Base-by-base conservation (phyloP, 768 basidiomycete species). In the Mycena amicta region DNA sequence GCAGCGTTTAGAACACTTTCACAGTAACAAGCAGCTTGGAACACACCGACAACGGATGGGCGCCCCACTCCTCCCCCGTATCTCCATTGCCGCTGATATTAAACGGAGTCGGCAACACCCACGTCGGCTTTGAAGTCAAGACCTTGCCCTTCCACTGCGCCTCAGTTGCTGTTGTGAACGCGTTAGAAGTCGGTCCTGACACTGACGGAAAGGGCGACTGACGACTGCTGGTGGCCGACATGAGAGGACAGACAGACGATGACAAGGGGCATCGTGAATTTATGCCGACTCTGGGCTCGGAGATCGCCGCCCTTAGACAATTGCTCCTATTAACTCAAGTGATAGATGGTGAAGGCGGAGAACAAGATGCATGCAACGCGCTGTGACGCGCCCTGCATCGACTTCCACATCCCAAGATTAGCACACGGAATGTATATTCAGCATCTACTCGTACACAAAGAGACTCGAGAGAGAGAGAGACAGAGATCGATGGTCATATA, bases 381-480 rank as follows among this genome's bases (percentile, higher is more conserved):
- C n/a, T n/a, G n/a, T n/a, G n/a, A n/a, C n/a, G n/a, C n/a, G n/a
- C n/a, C n/a, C n/a, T n/a, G n/a, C n/a, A n/a, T n/a, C n/a, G n/a
- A n/a, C n/a, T n/a, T n/a, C n/a, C n/a, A n/a, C n/a, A n/a, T n/a
- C n/a, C n/a, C 33, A 37, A 37, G 33, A 16, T 23, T n/a, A 45
- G 6, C 20, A 45, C 20, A 23, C 43, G 8, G 15, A 5, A 23
- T n/a, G 12, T 45, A 45, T 45, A 45, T 45, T 45, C 13, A 45
- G 43, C 43, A 45, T 45, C 43, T 45, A 45, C 22, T 45, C 43
- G 43, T 45, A 45, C 43, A 45, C 15, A n/a, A n/a, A n/a, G n/a
- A n/a, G n/a, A n/a, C n/a, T n/a, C n/a, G n/a, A n/a, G n/a, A n/a
- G n/a, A n/a, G n/a, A n/a, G 15, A 45, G 22, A 15, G 43, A 13